Evolutionary conservation across 129 eudicot species (phyloP), one percentile per base, ranked within the genome.

Genomic region (Pulicaria dysenterica): DNA sequence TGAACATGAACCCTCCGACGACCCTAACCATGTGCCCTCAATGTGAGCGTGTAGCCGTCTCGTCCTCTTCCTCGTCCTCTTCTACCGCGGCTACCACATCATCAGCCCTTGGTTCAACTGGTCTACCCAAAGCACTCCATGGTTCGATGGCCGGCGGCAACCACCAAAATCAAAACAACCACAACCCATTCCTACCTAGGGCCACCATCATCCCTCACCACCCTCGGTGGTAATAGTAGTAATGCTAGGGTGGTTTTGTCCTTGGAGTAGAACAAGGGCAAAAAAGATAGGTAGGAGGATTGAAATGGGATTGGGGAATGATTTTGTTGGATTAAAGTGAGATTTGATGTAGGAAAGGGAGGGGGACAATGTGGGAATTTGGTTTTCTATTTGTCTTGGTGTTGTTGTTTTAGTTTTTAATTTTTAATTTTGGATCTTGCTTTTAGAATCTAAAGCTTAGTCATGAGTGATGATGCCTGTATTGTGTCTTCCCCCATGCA

Each of bases 11-110:
- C 81, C 92, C 96, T 67, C 92, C 96, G 12, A 84, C 97, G 37
- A 92, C 94, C 70, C 80, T 92, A 24, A 86, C 89, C 6, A 92
- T 89, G 96, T 92, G 97, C 76, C 91, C 97, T 45, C 87, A 86
- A 44, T 92, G 96, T 17, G 96, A 89, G 77, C 89, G 86, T 38
- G 97, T 92, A 1, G 82, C 83, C 3, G 81, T 64, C 7, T 82
- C 83, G 1, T 76, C 83, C 7, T 70, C 88, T 2, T 76, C 93
- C 5, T 73, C 91, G 16, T 79, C 86, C 13, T 73, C 86, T 0
- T 69, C 82, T 0, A 10, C 65, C 0, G 84, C 77, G 7, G 78
- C 76, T 5, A 58, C 82, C 46, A 55, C 85, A 8, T 42, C 91
- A 7, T 51, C 82, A 0, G 68, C 77, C 2, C 5, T 55, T 3